Base-by-base conservation (phyloP, 148 eudicot species). In the Rhododendron vialii region DNA sequence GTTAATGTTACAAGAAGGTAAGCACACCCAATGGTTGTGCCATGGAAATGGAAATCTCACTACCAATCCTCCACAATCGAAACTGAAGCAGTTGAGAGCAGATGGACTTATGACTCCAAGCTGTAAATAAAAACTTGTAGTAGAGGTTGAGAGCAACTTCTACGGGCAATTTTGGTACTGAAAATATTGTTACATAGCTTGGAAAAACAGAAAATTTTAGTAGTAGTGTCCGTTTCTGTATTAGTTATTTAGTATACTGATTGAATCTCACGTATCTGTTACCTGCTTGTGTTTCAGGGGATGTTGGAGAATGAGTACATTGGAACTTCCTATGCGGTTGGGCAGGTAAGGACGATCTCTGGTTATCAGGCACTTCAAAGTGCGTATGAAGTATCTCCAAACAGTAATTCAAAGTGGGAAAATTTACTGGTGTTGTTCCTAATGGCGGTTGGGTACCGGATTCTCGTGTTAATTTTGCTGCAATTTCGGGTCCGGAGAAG, bases 291-390 rank as follows among this genome's bases (percentile, higher is more conserved):
- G 76, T 82, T 88, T 85, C 93, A 95, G 98, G 99, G 99, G 65
- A 90, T 97, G 14, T 84, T 97, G 92, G 99, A 97, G 93, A 97
- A 95, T 47, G 99, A 97, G 88, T 97, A 92, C 81, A 85, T 89
- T 20, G 96, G 92, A 43, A 90, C 95, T 17, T 90, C 89, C 69
- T 97, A 91, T 84, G 95, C 98, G 0, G 95, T 97, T n/a, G 99
- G 99, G 87, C 92, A 93, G 83, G 98, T 97, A 24, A 90, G 98
- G 88, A 90, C 92, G 67, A 91, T 97, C 83, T 86, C 98, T 3
- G 99, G 98, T 67, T 93, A 95, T 85, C 94, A 97, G 85, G 98
- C 99, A 7, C 93, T 95, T 84, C 93, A 87, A 78, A 93, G 92
- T 33, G 91, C 93, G 7, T 97, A 95, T 61, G 92, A 94, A 33